These are phyloP conservation scores for Zopfochytrium polystomum DNA, from an alignment of 371 early-diverging fungal genomes.

Conservation along the genomic window DNA sequence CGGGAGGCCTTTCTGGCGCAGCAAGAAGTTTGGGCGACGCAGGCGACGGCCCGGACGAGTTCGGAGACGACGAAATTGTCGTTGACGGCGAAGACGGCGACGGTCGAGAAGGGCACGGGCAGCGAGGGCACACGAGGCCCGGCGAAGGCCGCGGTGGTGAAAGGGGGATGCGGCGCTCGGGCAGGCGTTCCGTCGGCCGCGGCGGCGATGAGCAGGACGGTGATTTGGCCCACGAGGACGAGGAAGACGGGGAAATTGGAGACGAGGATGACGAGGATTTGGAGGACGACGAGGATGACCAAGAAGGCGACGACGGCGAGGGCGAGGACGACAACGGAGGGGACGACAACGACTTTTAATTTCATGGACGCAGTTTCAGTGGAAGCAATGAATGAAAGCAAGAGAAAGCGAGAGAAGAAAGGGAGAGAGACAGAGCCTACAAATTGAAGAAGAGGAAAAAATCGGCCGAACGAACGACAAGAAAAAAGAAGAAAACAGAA, in stretches of 20 bases:
- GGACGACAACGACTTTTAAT: constrained; percentile 17
- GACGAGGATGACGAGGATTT: neutral
- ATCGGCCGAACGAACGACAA: too few species aligned
- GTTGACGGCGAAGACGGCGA: constrained; percentile 11
- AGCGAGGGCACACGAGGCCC: too few species aligned
- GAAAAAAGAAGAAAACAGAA: too few species aligned
- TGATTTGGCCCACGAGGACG: constrained; percentile 8
- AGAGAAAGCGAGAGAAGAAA: too few species aligned
- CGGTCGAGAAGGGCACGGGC: constrained; percentile 9
- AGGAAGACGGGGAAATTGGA: neutral
- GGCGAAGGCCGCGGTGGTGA: too few species aligned
- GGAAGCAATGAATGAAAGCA: too few species aligned
- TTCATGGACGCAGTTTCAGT: too few species aligned
- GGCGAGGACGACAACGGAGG: constrained; percentile 8
- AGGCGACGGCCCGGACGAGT: neutral
- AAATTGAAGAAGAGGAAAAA: too few species aligned
- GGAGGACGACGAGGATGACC: constrained; percentile 16
- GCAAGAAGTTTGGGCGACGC: neutral
- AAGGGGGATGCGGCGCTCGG: too few species aligned
- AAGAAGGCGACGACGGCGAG: constrained; percentile 4
- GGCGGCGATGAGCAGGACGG: constrained; percentile 18
- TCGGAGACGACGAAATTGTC: constrained; percentile 6
- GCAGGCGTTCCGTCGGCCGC: too few species aligned
- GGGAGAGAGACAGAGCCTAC: too few species aligned
- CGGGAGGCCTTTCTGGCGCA: constrained; percentile 8